A percentile compares a stretch with the other conserved stretches of the same genome.
phyloP scores from a whole-genome alignment of 805 yeast genomes.

The Kazachstania taianensis region DNA sequence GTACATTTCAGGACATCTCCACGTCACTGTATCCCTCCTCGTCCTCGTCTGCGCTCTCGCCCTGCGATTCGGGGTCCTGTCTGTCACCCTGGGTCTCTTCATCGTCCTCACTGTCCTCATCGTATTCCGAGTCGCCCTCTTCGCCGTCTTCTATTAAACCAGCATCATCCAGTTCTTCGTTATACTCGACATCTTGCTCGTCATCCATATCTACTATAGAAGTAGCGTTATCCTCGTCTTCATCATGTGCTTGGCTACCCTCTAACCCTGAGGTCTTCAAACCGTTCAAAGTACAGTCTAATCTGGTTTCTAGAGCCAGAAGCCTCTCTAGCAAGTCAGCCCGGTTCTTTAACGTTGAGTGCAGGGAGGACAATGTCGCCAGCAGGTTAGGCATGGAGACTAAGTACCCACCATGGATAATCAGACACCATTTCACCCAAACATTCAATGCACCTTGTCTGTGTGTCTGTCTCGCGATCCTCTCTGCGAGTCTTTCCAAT shows the following conservation, averaged over 20 bases:
- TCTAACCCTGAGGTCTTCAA: conserved; percentile 37
- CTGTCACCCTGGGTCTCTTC: conserved; percentile 4
- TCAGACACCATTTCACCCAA: conserved; percentile 85
- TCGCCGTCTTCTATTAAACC: conserved; percentile 40
- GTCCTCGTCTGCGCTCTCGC: conserved; percentile 25
- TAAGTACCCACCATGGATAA: conserved; percentile 69
- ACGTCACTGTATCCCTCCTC: conserved; percentile 33
- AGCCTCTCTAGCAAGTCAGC: conserved; percentile 62
- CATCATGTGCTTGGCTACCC: conserved; percentile 28
- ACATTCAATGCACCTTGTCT: conserved; percentile 42
- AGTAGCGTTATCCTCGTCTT: conserved; percentile 15
- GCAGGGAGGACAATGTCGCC: conserved; percentile 50
- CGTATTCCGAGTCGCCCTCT: conserved; percentile 29
- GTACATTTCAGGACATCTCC: conserved; percentile 24
- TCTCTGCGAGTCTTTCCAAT: conserved; percentile 51
- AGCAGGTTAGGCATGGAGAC: conserved; percentile 38
- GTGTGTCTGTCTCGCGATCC: conserved; percentile 48
- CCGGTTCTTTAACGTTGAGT: conserved; percentile 54
- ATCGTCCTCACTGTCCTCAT: conserved; percentile 6
- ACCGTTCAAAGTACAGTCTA: conserved; percentile 61
- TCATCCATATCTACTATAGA: conserved; percentile 9
- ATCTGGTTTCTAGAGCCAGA: conserved; percentile 71
- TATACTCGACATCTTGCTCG: conserved; percentile 54
- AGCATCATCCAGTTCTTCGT: conserved; percentile 52
- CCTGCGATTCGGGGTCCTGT: conserved; percentile 8